Base-by-base conservation (phyloP, 192 early-diverging fungal species). In the Linnemannia zychae region DNA sequence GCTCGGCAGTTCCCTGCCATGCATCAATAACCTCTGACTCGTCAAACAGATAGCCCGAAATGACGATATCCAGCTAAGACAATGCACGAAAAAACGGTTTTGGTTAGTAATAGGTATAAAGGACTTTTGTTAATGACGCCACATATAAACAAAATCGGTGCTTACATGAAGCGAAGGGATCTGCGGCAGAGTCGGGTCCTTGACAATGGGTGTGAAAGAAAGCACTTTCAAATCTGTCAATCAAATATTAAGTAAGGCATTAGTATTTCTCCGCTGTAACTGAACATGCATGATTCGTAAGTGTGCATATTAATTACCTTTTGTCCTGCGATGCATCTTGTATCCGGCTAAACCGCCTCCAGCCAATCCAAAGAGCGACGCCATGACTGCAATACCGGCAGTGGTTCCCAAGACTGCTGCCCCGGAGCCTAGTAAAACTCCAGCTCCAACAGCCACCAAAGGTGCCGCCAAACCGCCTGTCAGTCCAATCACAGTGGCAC, bases 1-100 rank as follows among this genome's bases (percentile, higher is more conserved):
- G 60, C 18, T 88, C 67, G 71, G 88, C 88, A 17, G 82, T 77
- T 2, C 78, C 69, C 49, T 87, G 80, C 91, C 91, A 92, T 68
- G 92, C 89, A 28, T 78, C 87, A 28, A 50, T 72, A 17, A 87
- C 66, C 57, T 86, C 72, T 16, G 47, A 28, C 60, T 80, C 71
- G 31, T 90, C 87, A 28, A 89, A 75, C n/a, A 93, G 53, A 74
- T 91, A 93, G 20, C 92, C 92, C n/a, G 92, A 89, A 20, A 93
- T 90, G 24, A 88, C 90, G 38, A 93, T 91, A 0, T 88, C 90
- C 46, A 88, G 68, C 90, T 92, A 79, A n/a, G n/a, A n/a, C n/a
- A n/a, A n/a, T n/a, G n/a, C 47, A 5, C 44, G 12, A 17, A 17
- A 65, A 69, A 67, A 38, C 0, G n/a, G 47, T 75, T 66, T 47